phyloP scores from a whole-genome alignment of 768 basidiomycete species.

The Suillus bovinus region DNA sequence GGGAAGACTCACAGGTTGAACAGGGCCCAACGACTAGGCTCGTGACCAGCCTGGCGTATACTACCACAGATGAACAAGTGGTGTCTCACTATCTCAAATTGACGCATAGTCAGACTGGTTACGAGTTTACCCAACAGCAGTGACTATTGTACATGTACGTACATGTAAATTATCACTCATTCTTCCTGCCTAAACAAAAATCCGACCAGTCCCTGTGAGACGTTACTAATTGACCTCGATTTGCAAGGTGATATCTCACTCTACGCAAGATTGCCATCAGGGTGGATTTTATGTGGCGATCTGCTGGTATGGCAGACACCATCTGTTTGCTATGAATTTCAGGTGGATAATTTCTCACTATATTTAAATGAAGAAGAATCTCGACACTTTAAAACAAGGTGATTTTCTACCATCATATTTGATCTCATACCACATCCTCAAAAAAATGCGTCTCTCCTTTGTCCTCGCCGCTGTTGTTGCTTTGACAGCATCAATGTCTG shows the following conservation, averaged over 20 bases:
- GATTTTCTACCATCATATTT: not conserved
- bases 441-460: not conserved
- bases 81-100: no score
- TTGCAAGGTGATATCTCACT: not conserved
- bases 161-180: no score
- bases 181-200: no score
- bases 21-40: no score
- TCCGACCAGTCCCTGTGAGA: no score
- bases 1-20: not conserved
- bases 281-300: not conserved
- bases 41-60: no score
- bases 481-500: not conserved
- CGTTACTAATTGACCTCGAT: no score
- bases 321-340: not conserved
- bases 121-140: no score
- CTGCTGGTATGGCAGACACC: not conserved
- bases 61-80: no score
- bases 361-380: not conserved
- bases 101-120: no score
- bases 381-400: not conserved
- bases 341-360: not conserved
- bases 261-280: not conserved
- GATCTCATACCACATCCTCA: not conserved
- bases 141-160: no score
- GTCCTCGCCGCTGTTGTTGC: not conserved